Base-by-base conservation (phyloP, 1,284 basidiomycete species). In the Wolfiporia cocos region DNA sequence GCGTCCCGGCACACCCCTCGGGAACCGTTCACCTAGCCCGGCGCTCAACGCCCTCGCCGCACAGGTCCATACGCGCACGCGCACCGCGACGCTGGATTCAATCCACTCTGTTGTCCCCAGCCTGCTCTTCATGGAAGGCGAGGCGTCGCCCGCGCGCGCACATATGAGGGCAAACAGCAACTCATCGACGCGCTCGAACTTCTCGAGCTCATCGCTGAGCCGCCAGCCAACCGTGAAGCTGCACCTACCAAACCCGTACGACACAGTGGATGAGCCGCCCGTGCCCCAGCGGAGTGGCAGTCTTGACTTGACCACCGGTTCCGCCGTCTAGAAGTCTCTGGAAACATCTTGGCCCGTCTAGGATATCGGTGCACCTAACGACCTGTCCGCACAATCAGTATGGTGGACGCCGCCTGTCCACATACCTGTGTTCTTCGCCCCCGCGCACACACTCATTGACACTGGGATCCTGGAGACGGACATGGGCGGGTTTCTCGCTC, bases 21-120 rank as follows among this genome's bases (percentile, higher is more conserved):
- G 38, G 34, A 19, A 28, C 9, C 26, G 14, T 7, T 7, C 9
- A 14, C 26, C 26, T 14, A 28, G 7, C 26, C 22, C 23, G 10
- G 34, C 20, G 17, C 18, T 38, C 28, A 21, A 37, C 38, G 19
- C 28, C 26, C 9, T 14, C 26, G 26, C 14, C 9, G 7, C 42
- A n/a, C 47, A 41, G 15, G 38, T 41, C 19, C 44, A 51, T 4
- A 37, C 50, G 14, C 51, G 51, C 19, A 24, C 42, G 19, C 57
- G 46, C 43, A 45, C 50, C 4, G 31, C 46, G 3, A 53, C 51
- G 9, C 53, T 54, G 4, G 47, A 53, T 32, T 57, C 57, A 14
- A 24, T 54, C 20, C 48, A 57, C 42, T 60, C 62, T 14, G 33
- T 59, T 20, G 46, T 55, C 24, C 56, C 54, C 4, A 63, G 59